phyloP scores from a whole-genome alignment of 345 rosid genomes.

The Eucalyptus lansdowneana region DNA sequence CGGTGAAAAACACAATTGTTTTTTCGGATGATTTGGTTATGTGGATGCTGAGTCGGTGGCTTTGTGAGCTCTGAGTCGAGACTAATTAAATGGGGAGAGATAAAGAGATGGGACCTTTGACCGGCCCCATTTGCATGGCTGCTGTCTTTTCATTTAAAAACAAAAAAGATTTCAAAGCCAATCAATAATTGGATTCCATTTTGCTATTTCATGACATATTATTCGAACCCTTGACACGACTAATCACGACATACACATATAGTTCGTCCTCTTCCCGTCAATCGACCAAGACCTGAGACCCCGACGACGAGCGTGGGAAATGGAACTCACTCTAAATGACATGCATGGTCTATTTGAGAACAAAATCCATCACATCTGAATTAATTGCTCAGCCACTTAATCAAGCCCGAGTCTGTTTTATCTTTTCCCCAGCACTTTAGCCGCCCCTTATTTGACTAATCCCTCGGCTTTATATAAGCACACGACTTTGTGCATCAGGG shows the following conservation, averaged over 20 bases:
- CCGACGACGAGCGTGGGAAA: accelerated
- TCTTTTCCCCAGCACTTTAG: neutral
- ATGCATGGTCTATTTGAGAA: neutral
- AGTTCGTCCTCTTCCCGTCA: accelerated
- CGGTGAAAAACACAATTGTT: neutral
- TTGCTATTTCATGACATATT: neutral
- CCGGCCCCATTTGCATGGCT: neutral
- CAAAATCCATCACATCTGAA: neutral
- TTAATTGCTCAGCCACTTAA: neutral
- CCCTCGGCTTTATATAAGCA: too few relatives aligned
- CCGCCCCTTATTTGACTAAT: neutral
- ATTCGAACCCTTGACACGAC: neutral
- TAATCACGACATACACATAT: too few relatives aligned
- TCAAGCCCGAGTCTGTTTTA: neutral
- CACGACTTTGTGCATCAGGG: neutral
- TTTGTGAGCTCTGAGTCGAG: neutral
- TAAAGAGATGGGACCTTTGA: neutral
- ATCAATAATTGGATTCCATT: neutral
- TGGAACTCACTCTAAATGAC: neutral
- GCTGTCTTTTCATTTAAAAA: neutral
- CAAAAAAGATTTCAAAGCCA: neutral
- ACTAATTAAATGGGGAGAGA: neutral
- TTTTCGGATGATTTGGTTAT: neutral
- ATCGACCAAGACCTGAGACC: neutral
- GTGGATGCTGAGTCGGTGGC: neutral